Percentiles rank a stretch among this genome's conserved stretches.
These are phyloP conservation scores for Coemansia asiatica DNA, from an alignment of 192 early-diverging fungal genomes.

Conservation along the genomic window DNA sequence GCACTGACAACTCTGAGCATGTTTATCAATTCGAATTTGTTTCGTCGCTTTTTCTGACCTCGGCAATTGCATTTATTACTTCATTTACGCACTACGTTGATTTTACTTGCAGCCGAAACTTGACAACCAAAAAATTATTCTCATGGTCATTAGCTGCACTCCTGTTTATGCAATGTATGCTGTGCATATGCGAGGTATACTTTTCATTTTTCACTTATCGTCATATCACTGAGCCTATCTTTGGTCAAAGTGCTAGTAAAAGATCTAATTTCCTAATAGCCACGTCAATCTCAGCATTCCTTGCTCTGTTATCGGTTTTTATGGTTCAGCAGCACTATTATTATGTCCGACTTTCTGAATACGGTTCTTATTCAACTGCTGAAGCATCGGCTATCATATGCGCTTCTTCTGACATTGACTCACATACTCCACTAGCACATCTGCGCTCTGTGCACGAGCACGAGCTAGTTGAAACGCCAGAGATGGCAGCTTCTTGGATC, in stretches of 20 bases:
- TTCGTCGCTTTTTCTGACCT: not conserved
- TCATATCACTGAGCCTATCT: slow-evolving; percentile 15
- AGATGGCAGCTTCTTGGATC: slow-evolving; percentile 24
- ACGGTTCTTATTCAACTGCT: too few relatives aligned
- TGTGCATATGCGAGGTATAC: slow-evolving; percentile 20
- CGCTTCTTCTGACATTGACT: too few relatives aligned
- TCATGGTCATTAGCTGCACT: slow-evolving; percentile 22
- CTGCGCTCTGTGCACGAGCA: slow-evolving; percentile 12
- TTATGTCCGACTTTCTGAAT: slow-evolving; percentile 14
- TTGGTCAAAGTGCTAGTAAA: slow-evolving; percentile 16
- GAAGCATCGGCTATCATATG: not conserved
- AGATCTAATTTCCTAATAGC: slow-evolving; percentile 17
- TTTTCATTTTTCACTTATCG: slow-evolving; percentile 25
- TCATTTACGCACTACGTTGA: not conserved
- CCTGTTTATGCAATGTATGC: slow-evolving; percentile 4
- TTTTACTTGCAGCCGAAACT: slow-evolving; percentile 9
- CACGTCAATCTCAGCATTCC: not conserved
- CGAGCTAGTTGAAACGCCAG: slow-evolving; percentile 26
- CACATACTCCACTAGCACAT: slow-evolving; percentile 27
- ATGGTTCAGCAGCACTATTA: slow-evolving; percentile 20
- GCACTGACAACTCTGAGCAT: not conserved
- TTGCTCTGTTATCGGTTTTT: slow-evolving; percentile 1
- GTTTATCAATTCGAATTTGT: not conserved
- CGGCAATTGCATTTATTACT: slow-evolving; percentile 1
- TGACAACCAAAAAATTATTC: slow-evolving; percentile 21